Conservation (phyloP, 2,329 filamentous ascomycete genomes). For the Thelonectria blattea region DNA sequence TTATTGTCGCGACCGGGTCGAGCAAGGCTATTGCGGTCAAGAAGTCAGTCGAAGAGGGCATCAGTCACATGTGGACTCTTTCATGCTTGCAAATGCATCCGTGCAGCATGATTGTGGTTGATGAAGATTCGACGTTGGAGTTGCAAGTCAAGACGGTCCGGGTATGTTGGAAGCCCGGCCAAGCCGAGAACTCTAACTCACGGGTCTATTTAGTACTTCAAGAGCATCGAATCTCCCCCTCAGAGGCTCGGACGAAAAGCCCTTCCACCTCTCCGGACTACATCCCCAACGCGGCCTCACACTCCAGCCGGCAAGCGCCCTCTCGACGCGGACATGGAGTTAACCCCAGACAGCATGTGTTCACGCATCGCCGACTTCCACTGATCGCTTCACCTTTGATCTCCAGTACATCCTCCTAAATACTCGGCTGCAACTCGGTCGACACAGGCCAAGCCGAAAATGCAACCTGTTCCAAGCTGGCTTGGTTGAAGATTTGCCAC, state of each 20-base stretch:
- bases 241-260: background rate
- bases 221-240: background rate
- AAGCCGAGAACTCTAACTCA: background rate
- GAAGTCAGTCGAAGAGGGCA: slow-evolving; percentile 73
- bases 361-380: slow-evolving; percentile 1
- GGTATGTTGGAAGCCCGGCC: slow-evolving; percentile 31
- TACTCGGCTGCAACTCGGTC: background rate
- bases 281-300: background rate
- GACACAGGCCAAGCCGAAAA: slow-evolving; percentile 4
- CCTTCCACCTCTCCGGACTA: background rate
- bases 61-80: slow-evolving; percentile 84
- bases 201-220: slow-evolving; percentile 9
- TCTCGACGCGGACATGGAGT: background rate
- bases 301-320: background rate
- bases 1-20: slow-evolving; percentile 75
- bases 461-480: slow-evolving; percentile 12
- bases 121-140: slow-evolving; percentile 73
- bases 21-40: slow-evolving; percentile 76
- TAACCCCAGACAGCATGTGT: slow-evolving; percentile 15
- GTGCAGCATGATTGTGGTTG: slow-evolving; percentile 75
- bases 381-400: background rate
- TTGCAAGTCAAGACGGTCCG: slow-evolving; percentile 70
- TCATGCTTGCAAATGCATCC: slow-evolving; percentile 76
- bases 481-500: slow-evolving; percentile 19
- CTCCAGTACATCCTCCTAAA: background rate